Base-by-base conservation (phyloP, 495 filamentous ascomycete species). In the Penicilliopsis zonata region DNA sequence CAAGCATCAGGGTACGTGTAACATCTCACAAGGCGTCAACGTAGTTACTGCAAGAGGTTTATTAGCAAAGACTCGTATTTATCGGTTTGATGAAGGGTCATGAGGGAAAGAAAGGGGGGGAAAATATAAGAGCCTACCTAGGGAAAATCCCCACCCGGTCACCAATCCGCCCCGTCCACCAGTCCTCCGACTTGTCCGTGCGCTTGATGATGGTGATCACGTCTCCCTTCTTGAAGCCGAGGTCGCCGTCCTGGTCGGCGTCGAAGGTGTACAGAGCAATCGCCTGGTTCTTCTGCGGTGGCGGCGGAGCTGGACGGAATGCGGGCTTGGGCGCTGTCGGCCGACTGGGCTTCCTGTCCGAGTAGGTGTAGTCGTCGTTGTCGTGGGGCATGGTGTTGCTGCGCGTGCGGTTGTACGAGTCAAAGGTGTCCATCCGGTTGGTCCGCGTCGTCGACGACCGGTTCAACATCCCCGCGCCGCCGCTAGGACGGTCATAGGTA, bases 191-290 rank as follows among this genome's bases (percentile, higher is more conserved):
- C 38, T 80, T 80, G 0, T 98, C 84, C n/a, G 90, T 95, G 50
- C 82, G 80, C 63, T 98, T 96, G 13, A 88, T 56, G 35, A 98
- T 90, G n/a, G 87, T 95, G 41, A 98, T 94, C 30, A 96, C 60
- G 20, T 98, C 90, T 13, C 90, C 90, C 65, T 98, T 96, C 66
- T 92, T 93, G 66, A 96, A 96, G 0, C 77, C 81, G 36, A 98
- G 55, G 51, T 98, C 90, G 14, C 90, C 90, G 0, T 81, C 74
- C 47, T 98, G 87, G 47, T 94, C 87, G 3, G 85, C 76, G 40
- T 95, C 87, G 52, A 96, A 98, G 2, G 82, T 87, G 45, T 80
- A 96, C 34, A 94, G 61, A 1, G 90, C 90, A 28, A 93, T 59
- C 0, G 83, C 92, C 56, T 98, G 83, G 43, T 94, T 82, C 49